Evolutionary conservation across 1,139 yeast genomes (phyloP).

Genomic region (Saccharomycopsis phalli): DNA sequence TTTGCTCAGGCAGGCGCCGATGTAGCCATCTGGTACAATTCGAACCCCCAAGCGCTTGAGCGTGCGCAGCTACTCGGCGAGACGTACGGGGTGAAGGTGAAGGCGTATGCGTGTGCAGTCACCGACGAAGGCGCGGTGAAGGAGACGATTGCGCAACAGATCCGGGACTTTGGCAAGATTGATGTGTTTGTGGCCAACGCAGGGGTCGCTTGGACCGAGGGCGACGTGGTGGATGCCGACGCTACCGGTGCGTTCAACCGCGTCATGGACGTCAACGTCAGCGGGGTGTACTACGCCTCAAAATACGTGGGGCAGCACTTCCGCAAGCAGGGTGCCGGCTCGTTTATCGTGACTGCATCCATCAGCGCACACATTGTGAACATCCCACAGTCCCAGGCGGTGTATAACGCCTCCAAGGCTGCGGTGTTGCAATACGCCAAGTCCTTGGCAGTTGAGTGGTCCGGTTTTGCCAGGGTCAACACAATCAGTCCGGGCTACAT

Average conservation of each 20-base stretch:
- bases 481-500: constrained; percentile 84
- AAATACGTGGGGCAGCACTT: constrained; percentile 64
- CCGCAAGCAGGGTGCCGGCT: constrained; percentile 56
- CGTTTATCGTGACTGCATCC: constrained; percentile 76
- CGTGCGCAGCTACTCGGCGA: constrained; percentile 49
- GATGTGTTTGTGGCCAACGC: constrained; percentile 89
- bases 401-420: constrained; percentile 89
- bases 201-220: constrained; percentile 81
- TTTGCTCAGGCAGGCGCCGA: constrained; percentile 90
- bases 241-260: constrained; percentile 56
- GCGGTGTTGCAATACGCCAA: constrained; percentile 70
- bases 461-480: constrained; percentile 81
- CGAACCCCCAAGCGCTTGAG: constrained; percentile 46
- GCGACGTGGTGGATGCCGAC: constrained; percentile 50
- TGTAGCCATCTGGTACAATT: constrained; percentile 76
- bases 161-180: constrained; percentile 63
- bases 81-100: constrained; percentile 56
- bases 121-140: constrained; percentile 53
- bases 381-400: constrained; percentile 81
- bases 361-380: constrained; percentile 89
- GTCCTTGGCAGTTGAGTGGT: constrained; percentile 86
- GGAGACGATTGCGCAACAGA: constrained; percentile 46
- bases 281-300: constrained; percentile 72
- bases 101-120: constrained; percentile 68
- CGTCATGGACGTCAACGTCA: constrained; percentile 62